Evolutionary conservation across 2,329 filamentous ascomycete genomes (phyloP).

Genomic region (Microcyclosporella mali): DNA sequence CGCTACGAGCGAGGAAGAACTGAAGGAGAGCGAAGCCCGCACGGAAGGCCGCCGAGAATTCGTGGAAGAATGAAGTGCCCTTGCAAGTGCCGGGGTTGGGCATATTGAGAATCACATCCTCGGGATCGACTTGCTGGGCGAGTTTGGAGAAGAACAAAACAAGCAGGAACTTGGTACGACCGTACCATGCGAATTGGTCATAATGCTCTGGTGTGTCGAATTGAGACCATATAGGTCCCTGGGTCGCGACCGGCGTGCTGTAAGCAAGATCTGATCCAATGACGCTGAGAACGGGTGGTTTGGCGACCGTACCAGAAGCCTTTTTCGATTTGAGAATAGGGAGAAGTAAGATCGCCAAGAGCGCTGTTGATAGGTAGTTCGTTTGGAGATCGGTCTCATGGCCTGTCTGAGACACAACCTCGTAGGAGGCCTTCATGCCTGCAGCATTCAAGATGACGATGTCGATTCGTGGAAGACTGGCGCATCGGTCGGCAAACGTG

Average conservation of each 20-base stretch:
- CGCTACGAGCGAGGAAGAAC: too few species aligned
- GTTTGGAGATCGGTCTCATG: constrained; percentile 47
- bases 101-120: neutral
- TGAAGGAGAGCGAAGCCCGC: too few species aligned
- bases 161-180: neutral
- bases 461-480: constrained; percentile 31
- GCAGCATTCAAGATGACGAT: constrained; percentile 37
- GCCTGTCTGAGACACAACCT: constrained; percentile 34
- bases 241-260: neutral
- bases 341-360: constrained; percentile 46
- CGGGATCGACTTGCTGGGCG: neutral
- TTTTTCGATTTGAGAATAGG: constrained; percentile 41
- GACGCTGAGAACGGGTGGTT: neutral
- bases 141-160: neutral
- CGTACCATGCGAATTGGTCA: neutral
- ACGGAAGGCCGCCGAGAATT: too few species aligned
- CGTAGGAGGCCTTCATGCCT: constrained; percentile 32
- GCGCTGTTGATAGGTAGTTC: constrained; percentile 50
- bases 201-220: neutral
- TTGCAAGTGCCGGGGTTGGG: neutral
- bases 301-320: constrained; percentile 28
- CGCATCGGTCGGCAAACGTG: constrained; percentile 31
- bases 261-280: neutral
- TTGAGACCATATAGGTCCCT: neutral
- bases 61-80: too few species aligned